Percentiles rank a stretch among this genome's conserved stretches.
These are phyloP conservation scores for Lactarius hengduanensis DNA, from an alignment of 768 basidiomycete genomes.

Conservation along the genomic window DNA sequence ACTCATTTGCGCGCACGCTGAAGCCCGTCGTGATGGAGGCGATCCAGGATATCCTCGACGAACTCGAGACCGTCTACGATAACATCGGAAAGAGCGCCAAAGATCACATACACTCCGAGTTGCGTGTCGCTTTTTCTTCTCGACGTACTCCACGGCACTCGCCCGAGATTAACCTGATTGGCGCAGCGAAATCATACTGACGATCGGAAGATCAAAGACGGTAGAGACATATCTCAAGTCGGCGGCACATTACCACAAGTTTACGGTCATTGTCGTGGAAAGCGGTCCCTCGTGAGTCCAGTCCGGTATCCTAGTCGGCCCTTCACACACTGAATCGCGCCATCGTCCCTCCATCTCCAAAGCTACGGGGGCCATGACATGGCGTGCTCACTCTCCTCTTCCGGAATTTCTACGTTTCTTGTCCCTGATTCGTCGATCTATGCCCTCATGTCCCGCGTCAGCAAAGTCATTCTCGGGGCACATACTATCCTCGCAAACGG, in stretches of 20 bases:
- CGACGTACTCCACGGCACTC: not conserved
- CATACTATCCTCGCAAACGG: constrained; percentile 97
- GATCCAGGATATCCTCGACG: constrained; percentile 93
- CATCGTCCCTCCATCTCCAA: constrained; percentile 7
- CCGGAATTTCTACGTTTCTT: constrained; percentile 91
- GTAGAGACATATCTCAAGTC: constrained; percentile 93
- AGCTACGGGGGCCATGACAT: constrained; percentile 86
- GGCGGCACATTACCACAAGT: constrained; percentile 86
- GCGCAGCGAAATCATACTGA: constrained; percentile 87
- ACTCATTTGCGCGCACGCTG: constrained; percentile 71
- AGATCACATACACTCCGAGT: constrained; percentile 99
- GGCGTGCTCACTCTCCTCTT: constrained; percentile 75
- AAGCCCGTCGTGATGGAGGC: constrained; percentile 97
- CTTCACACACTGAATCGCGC: constrained; percentile 15
- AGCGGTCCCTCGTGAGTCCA: constrained; percentile 83
- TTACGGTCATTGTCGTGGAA: constrained; percentile 94
- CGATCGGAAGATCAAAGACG: constrained; percentile 90
- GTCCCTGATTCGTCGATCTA: constrained; percentile 96
- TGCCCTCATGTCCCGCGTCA: constrained; percentile 94
- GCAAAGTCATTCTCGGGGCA: constrained; percentile 93
- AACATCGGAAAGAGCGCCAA: constrained; percentile 91
- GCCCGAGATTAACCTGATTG: not conserved
- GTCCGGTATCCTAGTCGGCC: constrained; percentile 33
- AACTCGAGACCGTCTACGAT: constrained; percentile 94
- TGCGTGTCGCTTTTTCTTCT: constrained; percentile 35